Percentiles rank a stretch among this genome's conserved stretches.
Conservation (phyloP, 768 basidiomycete genomes). For the Phaffia tasmanica region DNA sequence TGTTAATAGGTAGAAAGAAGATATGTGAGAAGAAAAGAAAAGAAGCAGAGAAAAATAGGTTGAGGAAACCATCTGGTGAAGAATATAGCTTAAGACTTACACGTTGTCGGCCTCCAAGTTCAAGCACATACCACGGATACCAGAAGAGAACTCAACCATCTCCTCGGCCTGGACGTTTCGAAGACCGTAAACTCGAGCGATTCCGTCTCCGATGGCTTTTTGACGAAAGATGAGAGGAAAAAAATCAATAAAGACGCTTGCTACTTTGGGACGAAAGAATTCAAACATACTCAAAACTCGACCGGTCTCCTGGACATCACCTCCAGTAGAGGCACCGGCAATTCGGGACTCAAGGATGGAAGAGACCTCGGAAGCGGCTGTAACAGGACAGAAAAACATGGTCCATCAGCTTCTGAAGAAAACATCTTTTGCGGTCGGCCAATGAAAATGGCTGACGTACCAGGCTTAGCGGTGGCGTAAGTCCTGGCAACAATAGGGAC, state of each 20-base stretch:
- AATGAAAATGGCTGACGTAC: constrained; percentile 43
- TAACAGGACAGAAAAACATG: background rate
- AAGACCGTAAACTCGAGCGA: constrained; percentile 86
- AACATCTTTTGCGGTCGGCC: background rate
- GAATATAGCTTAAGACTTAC: constrained; percentile 13
- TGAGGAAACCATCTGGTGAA: background rate
- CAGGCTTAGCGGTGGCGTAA: constrained; percentile 97
- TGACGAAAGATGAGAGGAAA: constrained; percentile 12
- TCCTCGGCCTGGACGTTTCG: constrained; percentile 99
- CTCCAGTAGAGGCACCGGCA: constrained; percentile 76
- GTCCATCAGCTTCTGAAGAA: background rate
- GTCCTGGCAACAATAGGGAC: constrained; percentile 46
- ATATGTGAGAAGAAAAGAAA: background rate
- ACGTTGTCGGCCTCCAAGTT: constrained; percentile 91
- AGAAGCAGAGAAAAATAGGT: background rate
- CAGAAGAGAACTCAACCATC: constrained; percentile 99
- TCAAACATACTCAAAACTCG: constrained; percentile 79
- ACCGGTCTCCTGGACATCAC: constrained; percentile 97
- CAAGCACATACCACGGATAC: constrained; percentile 99
- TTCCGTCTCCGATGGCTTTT: constrained; percentile 94
- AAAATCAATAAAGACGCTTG: constrained; percentile 31
- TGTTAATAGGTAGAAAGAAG: constrained; percentile 47
- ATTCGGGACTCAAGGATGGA: constrained; percentile 98
- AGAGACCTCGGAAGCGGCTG: constrained; percentile 97
- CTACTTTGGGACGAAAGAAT: background rate